Evolutionary conservation across 805 yeast species (phyloP).

Genomic region (Millerozyma miso): DNA sequence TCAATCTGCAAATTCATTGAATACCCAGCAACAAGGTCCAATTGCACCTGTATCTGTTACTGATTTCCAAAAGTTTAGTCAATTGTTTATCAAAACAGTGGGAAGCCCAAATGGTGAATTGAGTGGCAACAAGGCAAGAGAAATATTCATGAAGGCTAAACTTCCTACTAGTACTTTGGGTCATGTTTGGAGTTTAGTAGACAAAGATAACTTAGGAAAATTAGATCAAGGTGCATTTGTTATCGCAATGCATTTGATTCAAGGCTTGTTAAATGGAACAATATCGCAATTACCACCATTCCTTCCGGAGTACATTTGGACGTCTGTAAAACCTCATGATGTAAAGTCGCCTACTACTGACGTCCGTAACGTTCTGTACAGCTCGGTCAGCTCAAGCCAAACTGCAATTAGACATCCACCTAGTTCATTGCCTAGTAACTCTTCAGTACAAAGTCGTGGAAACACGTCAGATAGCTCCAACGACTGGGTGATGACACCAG

Average conservation of each 20-base stretch:
- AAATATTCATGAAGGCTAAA: constrained; percentile 83
- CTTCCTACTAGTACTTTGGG: constrained; percentile 75
- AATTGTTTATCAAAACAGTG: constrained; percentile 64
- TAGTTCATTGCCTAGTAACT: background rate
- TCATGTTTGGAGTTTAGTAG: constrained; percentile 86
- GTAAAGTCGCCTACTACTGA: constrained; percentile 1
- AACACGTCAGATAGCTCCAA: constrained; percentile 21
- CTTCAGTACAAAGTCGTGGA: constrained; percentile 15
- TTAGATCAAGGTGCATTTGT: constrained; percentile 73
- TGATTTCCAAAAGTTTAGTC: constrained; percentile 63
- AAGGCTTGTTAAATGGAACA: constrained; percentile 65
- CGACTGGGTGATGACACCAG: constrained; percentile 61
- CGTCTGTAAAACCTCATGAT: constrained; percentile 20
- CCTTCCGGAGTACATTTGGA: constrained; percentile 39
- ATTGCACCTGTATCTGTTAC: constrained; percentile 51
- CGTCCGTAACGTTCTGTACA: constrained; percentile 25
- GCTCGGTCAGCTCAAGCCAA: constrained; percentile 31
- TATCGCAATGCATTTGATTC: constrained; percentile 93
- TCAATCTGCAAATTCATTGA: constrained; percentile 27
- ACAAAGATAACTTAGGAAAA: constrained; percentile 67
- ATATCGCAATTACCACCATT: constrained; percentile 52
- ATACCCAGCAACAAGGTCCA: constrained; percentile 27
- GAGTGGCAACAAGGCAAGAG: constrained; percentile 77
- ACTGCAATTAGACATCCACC: constrained; percentile 28
- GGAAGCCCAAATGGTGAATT: constrained; percentile 54